phyloP scores from a whole-genome alignment of 2,329 filamentous ascomycete genomes.

The Zasmidium angulare region DNA sequence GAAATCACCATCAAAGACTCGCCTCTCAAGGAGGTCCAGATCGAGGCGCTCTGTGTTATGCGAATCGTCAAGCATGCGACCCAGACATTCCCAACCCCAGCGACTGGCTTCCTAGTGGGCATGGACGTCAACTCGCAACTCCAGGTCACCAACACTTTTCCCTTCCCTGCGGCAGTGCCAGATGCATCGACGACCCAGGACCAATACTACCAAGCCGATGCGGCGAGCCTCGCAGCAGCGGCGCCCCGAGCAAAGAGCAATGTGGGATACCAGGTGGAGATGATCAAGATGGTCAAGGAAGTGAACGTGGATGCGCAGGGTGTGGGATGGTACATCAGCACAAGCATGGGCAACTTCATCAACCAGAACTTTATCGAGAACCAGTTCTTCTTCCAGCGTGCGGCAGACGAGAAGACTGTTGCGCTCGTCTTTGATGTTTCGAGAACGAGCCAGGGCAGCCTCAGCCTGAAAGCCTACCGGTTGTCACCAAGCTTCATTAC shows the following conservation, averaged over 20 bases:
- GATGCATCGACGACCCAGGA: constrained; percentile 63
- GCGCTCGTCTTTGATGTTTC: constrained; percentile 93
- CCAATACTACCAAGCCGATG: constrained; percentile 68
- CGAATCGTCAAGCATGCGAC: constrained; percentile 97
- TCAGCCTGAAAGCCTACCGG: constrained; percentile 88
- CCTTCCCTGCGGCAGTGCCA: constrained; percentile 71
- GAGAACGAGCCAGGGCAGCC: constrained; percentile 85
- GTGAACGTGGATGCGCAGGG: constrained; percentile 98
- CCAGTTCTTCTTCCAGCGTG: constrained; percentile 95
- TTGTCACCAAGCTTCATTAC: constrained; percentile 84
- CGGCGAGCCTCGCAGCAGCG: constrained; percentile 75
- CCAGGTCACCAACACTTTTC: constrained; percentile 92
- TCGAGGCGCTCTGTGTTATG: constrained; percentile 95
- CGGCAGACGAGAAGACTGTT: constrained; percentile 79
- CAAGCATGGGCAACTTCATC: constrained; percentile 98
- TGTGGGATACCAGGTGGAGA: constrained; percentile 84
- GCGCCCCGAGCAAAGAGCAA: constrained; percentile 93
- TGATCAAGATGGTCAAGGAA: constrained; percentile 94
- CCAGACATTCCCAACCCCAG: constrained; percentile 80
- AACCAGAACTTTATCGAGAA: constrained; percentile 96
- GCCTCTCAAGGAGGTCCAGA: constrained; percentile 69
- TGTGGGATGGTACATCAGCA: constrained; percentile 97
- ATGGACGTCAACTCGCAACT: constrained; percentile 82
- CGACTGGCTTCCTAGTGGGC: constrained; percentile 87
- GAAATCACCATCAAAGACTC: constrained; percentile 45